Conservation (phyloP, 257 asterid genomes). For the Ilex aquifolium region DNA sequence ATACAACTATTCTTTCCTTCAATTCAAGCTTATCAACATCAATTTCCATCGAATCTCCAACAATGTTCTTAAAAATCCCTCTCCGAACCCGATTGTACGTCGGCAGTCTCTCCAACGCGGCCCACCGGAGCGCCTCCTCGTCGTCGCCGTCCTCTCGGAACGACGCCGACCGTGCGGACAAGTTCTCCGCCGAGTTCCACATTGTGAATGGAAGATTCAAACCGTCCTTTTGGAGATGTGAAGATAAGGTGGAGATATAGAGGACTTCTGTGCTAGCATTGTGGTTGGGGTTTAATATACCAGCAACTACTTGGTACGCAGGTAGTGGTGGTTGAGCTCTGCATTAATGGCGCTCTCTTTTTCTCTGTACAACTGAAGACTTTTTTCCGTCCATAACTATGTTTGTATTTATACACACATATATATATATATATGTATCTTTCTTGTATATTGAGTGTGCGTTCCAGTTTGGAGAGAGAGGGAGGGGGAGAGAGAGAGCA, state of each 20-base stretch:
- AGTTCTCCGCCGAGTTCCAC: slow-evolving; percentile 92
- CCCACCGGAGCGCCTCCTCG: slow-evolving; percentile 97
- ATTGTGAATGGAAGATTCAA: slow-evolving; percentile 13
- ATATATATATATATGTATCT: no score
- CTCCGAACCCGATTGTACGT: slow-evolving; percentile 75
- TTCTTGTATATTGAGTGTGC: no score
- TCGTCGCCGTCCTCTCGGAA: slow-evolving; percentile 87
- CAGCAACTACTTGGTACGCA: slow-evolving; percentile 11
- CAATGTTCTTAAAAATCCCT: slow-evolving; percentile 67
- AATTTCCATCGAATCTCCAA: slow-evolving; percentile 70
- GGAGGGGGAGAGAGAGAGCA: background rate
- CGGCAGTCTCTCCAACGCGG: slow-evolving; percentile 94
- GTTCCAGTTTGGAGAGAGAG: no score
- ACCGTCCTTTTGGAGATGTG: background rate
- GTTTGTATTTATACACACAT: no score
- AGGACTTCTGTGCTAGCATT: no score
- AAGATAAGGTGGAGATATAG: slow-evolving; percentile 22
- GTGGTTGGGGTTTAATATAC: background rate
- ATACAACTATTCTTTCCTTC: slow-evolving; percentile 51
- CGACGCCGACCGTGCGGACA: slow-evolving; percentile 78
- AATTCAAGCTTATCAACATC: slow-evolving; percentile 55
- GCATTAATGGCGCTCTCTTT: slow-evolving; percentile 19
- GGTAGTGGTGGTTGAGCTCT: slow-evolving; percentile 18
- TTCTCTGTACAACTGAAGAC: no score
- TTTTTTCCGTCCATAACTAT: no score